These are phyloP conservation scores for Saccharomyces hybrid DNA, from an alignment of 1,139 yeast species.

Conservation along the genomic window DNA sequence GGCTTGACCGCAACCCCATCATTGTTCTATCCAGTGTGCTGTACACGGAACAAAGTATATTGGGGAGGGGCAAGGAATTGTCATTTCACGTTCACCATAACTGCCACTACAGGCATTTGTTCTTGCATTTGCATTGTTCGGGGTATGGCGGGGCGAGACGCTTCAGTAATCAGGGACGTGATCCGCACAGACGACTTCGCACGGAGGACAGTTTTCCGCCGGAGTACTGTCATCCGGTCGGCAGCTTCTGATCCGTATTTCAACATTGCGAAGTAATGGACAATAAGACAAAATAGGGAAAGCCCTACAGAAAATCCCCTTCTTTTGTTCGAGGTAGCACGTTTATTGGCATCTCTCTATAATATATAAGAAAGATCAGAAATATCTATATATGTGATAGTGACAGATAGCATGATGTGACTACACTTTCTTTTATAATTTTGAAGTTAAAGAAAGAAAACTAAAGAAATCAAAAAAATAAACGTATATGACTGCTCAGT, in stretches of 20 bases:
- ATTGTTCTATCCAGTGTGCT: not conserved
- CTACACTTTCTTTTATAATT: not conserved
- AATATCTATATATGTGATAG: not conserved
- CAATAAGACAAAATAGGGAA: not conserved
- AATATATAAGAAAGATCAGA: not conserved
- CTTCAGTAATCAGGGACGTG: not conserved
- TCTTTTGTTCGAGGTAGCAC: not conserved
- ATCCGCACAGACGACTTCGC: not conserved
- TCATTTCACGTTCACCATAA: not conserved
- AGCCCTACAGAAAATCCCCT: not conserved
- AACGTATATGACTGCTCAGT: constrained; percentile 1
- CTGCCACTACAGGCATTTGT: not conserved
- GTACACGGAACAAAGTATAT: not conserved
- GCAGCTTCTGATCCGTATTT: not conserved
- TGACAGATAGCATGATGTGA: not conserved
- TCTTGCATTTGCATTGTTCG: not conserved
- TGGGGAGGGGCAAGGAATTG: not conserved
- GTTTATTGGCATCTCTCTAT: not conserved
- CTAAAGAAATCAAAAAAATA: not conserved
- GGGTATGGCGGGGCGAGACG: not conserved
- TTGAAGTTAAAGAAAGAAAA: not conserved
- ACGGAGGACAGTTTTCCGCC: not conserved
- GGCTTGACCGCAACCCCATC: not conserved
- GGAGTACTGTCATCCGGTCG: not conserved
- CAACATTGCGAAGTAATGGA: not conserved